Base-by-base conservation (phyloP, 1,139 yeast genomes). In the Scheffersomyces quercinus region DNA sequence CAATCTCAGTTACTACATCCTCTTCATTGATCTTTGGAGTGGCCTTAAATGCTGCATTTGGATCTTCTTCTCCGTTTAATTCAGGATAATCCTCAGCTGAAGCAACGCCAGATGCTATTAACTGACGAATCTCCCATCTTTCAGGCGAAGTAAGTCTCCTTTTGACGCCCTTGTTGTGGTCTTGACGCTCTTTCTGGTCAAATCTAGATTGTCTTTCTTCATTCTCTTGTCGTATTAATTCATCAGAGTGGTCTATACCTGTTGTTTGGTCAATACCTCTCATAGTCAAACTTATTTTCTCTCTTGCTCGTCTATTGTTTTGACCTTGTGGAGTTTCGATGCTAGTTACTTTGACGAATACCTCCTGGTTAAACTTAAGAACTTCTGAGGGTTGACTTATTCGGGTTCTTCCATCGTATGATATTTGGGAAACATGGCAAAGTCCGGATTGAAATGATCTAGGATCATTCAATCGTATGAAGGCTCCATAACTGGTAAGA, bases 121-220 rank as follows among this genome's bases (percentile, higher is more conserved):
- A 68, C 56, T 91, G 97, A 29, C 88, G 73, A 41, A 88, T 76
- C 56, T 91, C 97, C 96, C 97, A 91, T 45, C 91, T 67, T 60
- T 91, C 98, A 1, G 96, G 95, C 0, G 95, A 85, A 0, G 95
- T 84, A 32, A 85, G 62, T 40, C 88, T 68, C 53, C 82, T 73
- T 44, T 70, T 64, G 13, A 44, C 39, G 10, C 50, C 49, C 28
- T 34, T 24, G 3, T 34, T 14, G 37, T 35, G 20, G 31, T 42
- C 40, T 62, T 28, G 56, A 50, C 50, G 51, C 31, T 38, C 35
- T 38, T 36, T 39, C 42, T 28, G 35, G 35, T 40, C 28, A 24
- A 39, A 20, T 7, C 37, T 30, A 13, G 54, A 43, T 24, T 38
- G 47, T 37, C 56, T 46, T 29, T 59, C 62, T 37, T 67, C 64